Evolutionary conservation across 2,329 filamentous ascomycete species (phyloP), one percentile per base, ranked within the genome.

Genomic region (Pseudogymnoascus sp.): DNA sequence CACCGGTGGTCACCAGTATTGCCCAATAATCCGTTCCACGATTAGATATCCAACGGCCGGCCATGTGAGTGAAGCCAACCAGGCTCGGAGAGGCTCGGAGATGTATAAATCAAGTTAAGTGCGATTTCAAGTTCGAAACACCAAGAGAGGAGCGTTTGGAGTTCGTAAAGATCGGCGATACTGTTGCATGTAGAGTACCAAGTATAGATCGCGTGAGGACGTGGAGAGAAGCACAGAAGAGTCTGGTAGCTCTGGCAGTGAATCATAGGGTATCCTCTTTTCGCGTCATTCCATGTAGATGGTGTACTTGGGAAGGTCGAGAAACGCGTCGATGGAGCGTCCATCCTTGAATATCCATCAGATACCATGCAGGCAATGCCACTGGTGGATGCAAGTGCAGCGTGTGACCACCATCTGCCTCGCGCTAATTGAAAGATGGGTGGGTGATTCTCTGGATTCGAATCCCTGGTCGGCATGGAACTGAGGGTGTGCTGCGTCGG

Each of bases 401-500:
- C 50, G 50, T 56, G 50, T 56, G 50, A 56, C 50, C 50, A 56
- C 28, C 50, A 56, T 33, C 50, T 56, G 28, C 50, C 50, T 56
- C 50, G 50, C 50, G 50, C 50, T 56, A 56, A 33, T 33, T 56
- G 50, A 33, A 56, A 33, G 50, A 33, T 56, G 50, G 50, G 50
- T 56, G 50, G 50, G 28, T 56, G 50, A 56, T 56, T 56, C 50
- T 56, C 28, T 56, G 50, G 50, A 56, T 33, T n/a, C 5, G 16
- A 56, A 56, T 56, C 50, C 50, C 50, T 33, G 28, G 50, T n/a
- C 28, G 50, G 50, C 50, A 56, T 56, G 50, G 50, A 62, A 60
- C n/a, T 40, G 62, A 63, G 47, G 62, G 62, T 63, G 47, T 63
- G 62, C 62, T 63, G 62, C 62, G 47, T 21, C 50, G 62, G 62